These are phyloP conservation scores for Candida yuanshanica DNA, from an alignment of 805 yeast species.

Conservation along the genomic window DNA sequence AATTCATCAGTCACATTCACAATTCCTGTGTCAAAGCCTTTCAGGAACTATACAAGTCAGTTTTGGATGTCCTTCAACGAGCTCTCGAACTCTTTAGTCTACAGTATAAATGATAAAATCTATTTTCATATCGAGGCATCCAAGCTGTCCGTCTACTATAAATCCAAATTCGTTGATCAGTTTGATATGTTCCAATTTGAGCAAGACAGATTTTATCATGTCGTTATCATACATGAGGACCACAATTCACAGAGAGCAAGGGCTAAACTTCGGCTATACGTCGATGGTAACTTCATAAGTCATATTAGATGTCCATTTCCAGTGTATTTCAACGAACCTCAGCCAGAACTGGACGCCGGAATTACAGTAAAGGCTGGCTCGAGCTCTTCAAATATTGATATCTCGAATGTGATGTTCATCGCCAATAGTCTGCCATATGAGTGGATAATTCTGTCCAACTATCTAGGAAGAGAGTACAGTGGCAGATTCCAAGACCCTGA, in stretches of 20 bases:
- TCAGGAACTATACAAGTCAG: constrained; percentile 21
- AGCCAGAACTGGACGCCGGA: background rate
- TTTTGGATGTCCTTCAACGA: constrained; percentile 26
- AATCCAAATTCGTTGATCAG: constrained; percentile 4
- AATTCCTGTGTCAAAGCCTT: background rate
- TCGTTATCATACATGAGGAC: constrained; percentile 15
- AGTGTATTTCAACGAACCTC: constrained; percentile 5
- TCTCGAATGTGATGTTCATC: constrained; percentile 34
- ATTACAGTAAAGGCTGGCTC: constrained; percentile 13
- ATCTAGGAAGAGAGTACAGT: constrained; percentile 45
- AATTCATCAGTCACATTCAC: constrained; percentile 21
- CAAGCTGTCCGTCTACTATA: constrained; percentile 24
- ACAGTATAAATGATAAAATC: constrained; percentile 18
- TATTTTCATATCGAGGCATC: constrained; percentile 28
- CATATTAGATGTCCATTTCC: constrained; percentile 18
- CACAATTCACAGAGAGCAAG: constrained; percentile 7
- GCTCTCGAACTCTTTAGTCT: constrained; percentile 23
- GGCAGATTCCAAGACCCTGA: constrained; percentile 36
- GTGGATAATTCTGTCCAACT: constrained; percentile 46
- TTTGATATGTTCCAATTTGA: constrained; percentile 17
- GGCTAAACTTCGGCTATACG: constrained; percentile 14
- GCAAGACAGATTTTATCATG: constrained; percentile 13
- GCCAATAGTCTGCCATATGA: constrained; percentile 34
- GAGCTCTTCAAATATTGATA: constrained; percentile 1
- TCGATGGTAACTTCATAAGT: constrained; percentile 17